Evolutionary conservation across 768 basidiomycete genomes (phyloP).

Genomic region (Trametes elegans): DNA sequence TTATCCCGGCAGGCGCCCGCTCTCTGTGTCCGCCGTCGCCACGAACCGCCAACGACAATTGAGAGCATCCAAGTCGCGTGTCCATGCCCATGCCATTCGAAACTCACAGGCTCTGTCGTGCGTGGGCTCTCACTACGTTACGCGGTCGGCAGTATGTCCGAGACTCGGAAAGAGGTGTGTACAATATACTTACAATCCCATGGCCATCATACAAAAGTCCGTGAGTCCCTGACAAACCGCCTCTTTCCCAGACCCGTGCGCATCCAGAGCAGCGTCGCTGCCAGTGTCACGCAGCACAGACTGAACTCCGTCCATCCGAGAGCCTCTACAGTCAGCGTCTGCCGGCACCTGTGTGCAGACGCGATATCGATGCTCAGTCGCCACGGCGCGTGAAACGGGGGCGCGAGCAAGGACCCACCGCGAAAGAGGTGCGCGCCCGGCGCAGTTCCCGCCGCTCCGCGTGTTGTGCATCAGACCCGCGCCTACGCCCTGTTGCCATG

Average conservation of each 20-base stretch:
- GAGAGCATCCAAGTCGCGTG: background rate
- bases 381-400: conserved; percentile 2
- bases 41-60: too few species aligned
- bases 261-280: conserved; percentile 55
- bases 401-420: conserved; percentile 36
- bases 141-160: background rate
- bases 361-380: conserved; percentile 10
- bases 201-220: conserved; percentile 35
- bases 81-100: background rate
- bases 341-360: conserved; percentile 51
- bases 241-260: conserved; percentile 34
- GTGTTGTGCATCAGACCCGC: conserved; percentile 67
- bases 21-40: too few species aligned
- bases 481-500: conserved; percentile 51
- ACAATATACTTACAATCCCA: background rate
- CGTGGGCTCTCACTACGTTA: too few species aligned
- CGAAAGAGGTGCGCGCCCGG: conserved; percentile 49
- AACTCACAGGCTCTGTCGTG: background rate
- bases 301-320: conserved; percentile 76
- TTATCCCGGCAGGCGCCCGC: too few species aligned
- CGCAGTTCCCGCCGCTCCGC: conserved; percentile 59
- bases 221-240: conserved; percentile 42
- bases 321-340: conserved; percentile 70
- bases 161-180: background rate
- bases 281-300: conserved; percentile 53